Conservation (phyloP, 495 filamentous ascomycete species). For the Pyrenula aspistea region DNA sequence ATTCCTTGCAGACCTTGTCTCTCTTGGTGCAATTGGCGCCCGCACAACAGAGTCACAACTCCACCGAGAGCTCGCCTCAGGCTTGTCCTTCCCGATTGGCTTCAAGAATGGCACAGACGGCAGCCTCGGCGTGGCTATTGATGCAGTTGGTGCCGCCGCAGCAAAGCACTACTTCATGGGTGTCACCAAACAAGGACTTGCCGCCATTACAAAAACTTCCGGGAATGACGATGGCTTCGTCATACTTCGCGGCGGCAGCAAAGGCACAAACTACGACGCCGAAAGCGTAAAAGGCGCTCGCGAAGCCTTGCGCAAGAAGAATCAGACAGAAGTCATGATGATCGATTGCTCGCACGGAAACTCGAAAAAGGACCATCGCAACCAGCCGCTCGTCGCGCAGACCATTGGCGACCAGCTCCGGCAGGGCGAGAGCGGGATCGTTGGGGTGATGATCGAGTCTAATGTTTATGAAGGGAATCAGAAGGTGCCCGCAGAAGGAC, state of each 20-base stretch:
- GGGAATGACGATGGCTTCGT: slow-evolving; percentile 97
- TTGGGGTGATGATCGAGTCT: slow-evolving; percentile 97
- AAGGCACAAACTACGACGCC: slow-evolving; percentile 90
- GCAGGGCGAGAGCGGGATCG: slow-evolving; percentile 74
- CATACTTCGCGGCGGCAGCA: slow-evolving; percentile 81
- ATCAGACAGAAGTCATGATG: slow-evolving; percentile 84
- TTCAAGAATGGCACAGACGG: slow-evolving; percentile 99
- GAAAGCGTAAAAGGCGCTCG: slow-evolving; percentile 68
- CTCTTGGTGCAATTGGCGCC: slow-evolving; percentile 86
- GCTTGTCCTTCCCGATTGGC: slow-evolving; percentile 90
- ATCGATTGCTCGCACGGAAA: slow-evolving; percentile 92
- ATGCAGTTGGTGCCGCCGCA: slow-evolving; percentile 85
- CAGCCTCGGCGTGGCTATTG: slow-evolving; percentile 81
- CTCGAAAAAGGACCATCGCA: slow-evolving; percentile 54
- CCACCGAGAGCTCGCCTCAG: slow-evolving; percentile 88
- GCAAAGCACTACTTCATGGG: slow-evolving; percentile 96
- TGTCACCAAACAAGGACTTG: slow-evolving; percentile 96
- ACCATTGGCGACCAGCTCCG: slow-evolving; percentile 73
- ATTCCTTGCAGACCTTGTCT: slow-evolving; percentile 89
- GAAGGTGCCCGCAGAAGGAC: slow-evolving; percentile 80
- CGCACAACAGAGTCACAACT: slow-evolving; percentile 93
- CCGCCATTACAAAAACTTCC: slow-evolving; percentile 81
- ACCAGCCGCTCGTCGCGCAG: slow-evolving; percentile 87
- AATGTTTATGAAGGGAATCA: slow-evolving; percentile 95
- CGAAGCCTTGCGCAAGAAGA: slow-evolving; percentile 73